Evolutionary conservation across 75 land plant species (phyloP).

Genomic region (Pinus taeda): DNA sequence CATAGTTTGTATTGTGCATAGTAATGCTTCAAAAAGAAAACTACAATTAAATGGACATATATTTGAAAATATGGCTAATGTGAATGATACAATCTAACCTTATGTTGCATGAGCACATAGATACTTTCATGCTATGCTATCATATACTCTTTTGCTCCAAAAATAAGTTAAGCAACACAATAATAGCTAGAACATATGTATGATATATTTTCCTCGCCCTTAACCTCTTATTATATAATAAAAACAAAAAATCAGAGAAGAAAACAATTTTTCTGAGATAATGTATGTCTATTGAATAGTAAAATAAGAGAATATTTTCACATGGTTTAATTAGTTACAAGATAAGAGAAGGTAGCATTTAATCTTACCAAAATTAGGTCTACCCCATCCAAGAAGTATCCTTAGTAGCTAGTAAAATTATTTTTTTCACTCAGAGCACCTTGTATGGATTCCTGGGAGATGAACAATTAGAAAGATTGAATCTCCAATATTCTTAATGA

Average conservation of each 20-base stretch:
- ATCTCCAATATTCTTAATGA: not conserved
- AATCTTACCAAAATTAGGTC: slow-evolving; percentile 77
- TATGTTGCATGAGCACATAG: too few species aligned
- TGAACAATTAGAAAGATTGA: not conserved
- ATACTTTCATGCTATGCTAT: too few species aligned
- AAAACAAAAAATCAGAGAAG: not conserved
- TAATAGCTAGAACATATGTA: too few species aligned
- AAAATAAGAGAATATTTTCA: not conserved
- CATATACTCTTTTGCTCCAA: too few species aligned
- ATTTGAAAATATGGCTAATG: too few species aligned
- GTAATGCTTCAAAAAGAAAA: not conserved
- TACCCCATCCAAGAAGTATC: slow-evolving; percentile 84
- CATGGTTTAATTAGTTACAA: not conserved
- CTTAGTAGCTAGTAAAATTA: too few species aligned
- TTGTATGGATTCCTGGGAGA: slow-evolving; percentile 78
- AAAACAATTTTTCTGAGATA: not conserved
- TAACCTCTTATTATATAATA: not conserved
- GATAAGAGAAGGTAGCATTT: not conserved
- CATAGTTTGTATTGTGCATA: not conserved
- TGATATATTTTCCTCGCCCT: too few species aligned
- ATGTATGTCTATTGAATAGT: not conserved
- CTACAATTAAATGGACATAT: not conserved
- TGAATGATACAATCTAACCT: not conserved
- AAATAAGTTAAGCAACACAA: too few species aligned
- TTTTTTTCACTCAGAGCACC: slow-evolving; percentile 74